phyloP scores from a whole-genome alignment of 164 flowering plant genomes.

The Houttuynia cordata region DNA sequence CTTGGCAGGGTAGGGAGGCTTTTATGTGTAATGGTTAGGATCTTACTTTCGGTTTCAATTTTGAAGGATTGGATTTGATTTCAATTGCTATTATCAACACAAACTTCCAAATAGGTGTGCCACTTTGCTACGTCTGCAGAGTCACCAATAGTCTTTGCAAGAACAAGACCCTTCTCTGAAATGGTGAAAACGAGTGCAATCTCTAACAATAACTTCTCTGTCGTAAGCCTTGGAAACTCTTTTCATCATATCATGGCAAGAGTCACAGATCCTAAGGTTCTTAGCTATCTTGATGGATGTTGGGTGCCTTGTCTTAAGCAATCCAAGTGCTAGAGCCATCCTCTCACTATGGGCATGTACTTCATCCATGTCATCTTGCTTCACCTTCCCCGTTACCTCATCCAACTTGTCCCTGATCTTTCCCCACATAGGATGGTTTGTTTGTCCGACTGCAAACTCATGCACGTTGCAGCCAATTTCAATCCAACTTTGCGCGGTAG shows the following conservation, averaged over 20 bases:
- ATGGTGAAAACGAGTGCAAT: constrained; percentile 16
- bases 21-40: background rate
- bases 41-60: background rate
- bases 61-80: background rate
- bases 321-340: constrained; percentile 15
- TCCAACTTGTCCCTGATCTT: constrained; percentile 12
- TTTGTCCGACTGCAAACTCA: constrained; percentile 12
- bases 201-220: constrained; percentile 14
- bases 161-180: constrained; percentile 15
- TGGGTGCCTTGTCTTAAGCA: constrained; percentile 9
- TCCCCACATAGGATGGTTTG: constrained; percentile 12
- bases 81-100: background rate
- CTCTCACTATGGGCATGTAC: constrained; percentile 15
- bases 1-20: background rate
- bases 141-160: constrained; percentile 18
- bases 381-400: constrained; percentile 9
- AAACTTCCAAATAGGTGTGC: background rate
- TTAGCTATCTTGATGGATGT: constrained; percentile 12
- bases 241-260: constrained; percentile 15
- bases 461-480: constrained; percentile 17
- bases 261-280: constrained; percentile 17
- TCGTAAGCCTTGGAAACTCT: constrained; percentile 9
- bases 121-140: background rate
- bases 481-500: constrained; percentile 13
- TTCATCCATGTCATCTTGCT: constrained; percentile 5